Evolutionary conservation across 352 stramenopile species (phyloP).

Genomic region (Pythium plurisporium): DNA sequence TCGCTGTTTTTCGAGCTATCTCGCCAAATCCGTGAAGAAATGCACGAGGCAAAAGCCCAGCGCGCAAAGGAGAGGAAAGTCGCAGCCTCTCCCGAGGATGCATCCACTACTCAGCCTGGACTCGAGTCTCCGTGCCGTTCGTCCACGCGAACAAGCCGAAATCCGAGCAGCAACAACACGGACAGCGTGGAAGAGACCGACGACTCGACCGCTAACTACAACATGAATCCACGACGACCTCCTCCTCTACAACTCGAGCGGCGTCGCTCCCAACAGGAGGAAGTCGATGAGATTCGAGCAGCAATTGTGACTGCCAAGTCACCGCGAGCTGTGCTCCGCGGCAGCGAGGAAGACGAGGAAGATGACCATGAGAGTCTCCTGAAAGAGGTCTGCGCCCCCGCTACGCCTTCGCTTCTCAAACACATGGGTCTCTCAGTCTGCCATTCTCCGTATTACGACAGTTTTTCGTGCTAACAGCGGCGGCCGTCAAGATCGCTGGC

Average conservation of each 20-base stretch:
- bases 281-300: not conserved
- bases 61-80: not conserved
- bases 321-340: not conserved
- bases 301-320: not conserved
- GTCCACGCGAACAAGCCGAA: conserved; percentile 23
- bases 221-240: too few species aligned
- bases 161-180: conserved; percentile 11
- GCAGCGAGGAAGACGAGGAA: not conserved
- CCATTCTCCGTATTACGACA: conserved; percentile 31
- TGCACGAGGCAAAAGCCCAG: conserved; percentile 3
- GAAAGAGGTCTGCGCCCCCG: conserved; percentile 39
- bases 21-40: conserved; percentile 22
- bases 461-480: conserved; percentile 60
- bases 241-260: conserved; percentile 19
- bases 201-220: not conserved
- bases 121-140: not conserved
- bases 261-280: conserved; percentile 8
- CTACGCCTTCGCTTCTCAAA: conserved; percentile 21
- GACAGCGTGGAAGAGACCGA: conserved; percentile 7
- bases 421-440: conserved; percentile 33
- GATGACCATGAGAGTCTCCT: conserved; percentile 26
- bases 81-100: not conserved
- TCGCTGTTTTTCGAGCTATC: conserved; percentile 51
- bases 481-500: conserved; percentile 50
- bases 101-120: not conserved